These are phyloP conservation scores for Trichopus zeylanicus DNA, from an alignment of 116 monocot genomes.

Conservation along the genomic window DNA sequence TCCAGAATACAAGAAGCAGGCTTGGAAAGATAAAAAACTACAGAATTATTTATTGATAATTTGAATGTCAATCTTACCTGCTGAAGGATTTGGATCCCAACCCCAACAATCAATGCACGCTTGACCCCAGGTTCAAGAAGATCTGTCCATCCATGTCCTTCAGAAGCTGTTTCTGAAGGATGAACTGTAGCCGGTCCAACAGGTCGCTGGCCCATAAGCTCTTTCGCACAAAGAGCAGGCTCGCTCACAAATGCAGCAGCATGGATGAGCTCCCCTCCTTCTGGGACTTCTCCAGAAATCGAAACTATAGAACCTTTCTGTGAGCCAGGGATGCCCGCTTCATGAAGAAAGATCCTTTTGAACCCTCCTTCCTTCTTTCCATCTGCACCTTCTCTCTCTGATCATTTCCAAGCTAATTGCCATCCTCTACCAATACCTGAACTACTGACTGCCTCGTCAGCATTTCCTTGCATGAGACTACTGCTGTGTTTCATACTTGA, in stretches of 20 bases:
- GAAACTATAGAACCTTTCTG: slow-evolving; percentile 56
- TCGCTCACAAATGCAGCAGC: slow-evolving; percentile 78
- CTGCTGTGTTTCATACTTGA: slow-evolving; percentile 35
- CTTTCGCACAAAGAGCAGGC: slow-evolving; percentile 56
- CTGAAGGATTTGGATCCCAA: slow-evolving; percentile 79
- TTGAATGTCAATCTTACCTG: no score
- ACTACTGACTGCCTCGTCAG: slow-evolving; percentile 43
- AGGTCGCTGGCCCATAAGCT: slow-evolving; percentile 28
- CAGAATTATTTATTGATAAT: no score
- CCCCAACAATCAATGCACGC: slow-evolving; percentile 66
- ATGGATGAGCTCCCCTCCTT: slow-evolving; percentile 41
- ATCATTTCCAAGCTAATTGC: slow-evolving; percentile 86
- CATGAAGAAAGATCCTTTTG: slow-evolving; percentile 72
- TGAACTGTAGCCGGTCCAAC: slow-evolving; percentile 60
- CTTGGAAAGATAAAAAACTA: no score
- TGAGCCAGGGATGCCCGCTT: slow-evolving; percentile 43
- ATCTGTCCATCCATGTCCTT: slow-evolving; percentile 52
- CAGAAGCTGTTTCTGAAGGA: slow-evolving; percentile 39
- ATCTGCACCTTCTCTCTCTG: slow-evolving; percentile 43
- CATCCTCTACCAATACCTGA: slow-evolving; percentile 84
- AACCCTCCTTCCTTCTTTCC: slow-evolving; percentile 47
- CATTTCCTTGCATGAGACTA: slow-evolving; percentile 22
- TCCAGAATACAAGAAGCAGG: no score
- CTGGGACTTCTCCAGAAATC: slow-evolving; percentile 36
- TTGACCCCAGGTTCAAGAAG: slow-evolving; percentile 77